Evolutionary conservation across 2,329 filamentous ascomycete genomes (phyloP).

Genomic region (Mycogone perniciosa): DNA sequence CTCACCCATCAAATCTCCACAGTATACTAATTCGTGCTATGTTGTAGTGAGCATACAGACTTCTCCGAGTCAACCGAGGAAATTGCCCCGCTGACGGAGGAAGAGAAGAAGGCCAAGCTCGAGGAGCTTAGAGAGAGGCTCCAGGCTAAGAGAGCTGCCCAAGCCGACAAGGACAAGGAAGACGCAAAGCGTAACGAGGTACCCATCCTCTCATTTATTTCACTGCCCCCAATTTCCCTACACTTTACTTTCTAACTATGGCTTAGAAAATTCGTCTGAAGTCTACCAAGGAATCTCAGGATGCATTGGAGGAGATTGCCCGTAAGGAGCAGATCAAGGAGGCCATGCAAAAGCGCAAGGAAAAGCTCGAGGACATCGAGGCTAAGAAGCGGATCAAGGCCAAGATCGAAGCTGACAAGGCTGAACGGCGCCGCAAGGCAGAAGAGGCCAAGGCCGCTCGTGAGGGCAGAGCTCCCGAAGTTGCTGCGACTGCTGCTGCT

Average conservation of each 20-base stretch:
- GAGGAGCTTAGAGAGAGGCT: conserved; percentile 67
- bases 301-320: conserved; percentile 80
- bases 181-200: conserved; percentile 83
- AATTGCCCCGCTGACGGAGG: conserved; percentile 82
- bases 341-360: conserved; percentile 74
- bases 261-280: conserved; percentile 69
- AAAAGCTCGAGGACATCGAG: conserved; percentile 79
- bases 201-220: conserved; percentile 11
- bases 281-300: conserved; percentile 80
- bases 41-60: conserved; percentile 69
- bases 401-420: conserved; percentile 92
- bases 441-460: conserved; percentile 79
- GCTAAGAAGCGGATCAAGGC: conserved; percentile 86
- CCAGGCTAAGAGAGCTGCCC: conserved; percentile 62
- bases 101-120: conserved; percentile 79
- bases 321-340: conserved; percentile 91
- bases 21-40: conserved; percentile 11
- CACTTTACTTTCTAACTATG: background rate
- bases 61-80: conserved; percentile 93
- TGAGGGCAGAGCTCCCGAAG: conserved; percentile 59
- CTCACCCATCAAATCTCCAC: background rate
- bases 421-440: conserved; percentile 76
- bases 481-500: conserved; percentile 36
- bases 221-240: background rate
- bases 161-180: conserved; percentile 68